Evolutionary conservation across 1,139 yeast genomes (phyloP), one percentile per base, ranked within the genome.

Genomic region (Debaryomyces psychrophilus): DNA sequence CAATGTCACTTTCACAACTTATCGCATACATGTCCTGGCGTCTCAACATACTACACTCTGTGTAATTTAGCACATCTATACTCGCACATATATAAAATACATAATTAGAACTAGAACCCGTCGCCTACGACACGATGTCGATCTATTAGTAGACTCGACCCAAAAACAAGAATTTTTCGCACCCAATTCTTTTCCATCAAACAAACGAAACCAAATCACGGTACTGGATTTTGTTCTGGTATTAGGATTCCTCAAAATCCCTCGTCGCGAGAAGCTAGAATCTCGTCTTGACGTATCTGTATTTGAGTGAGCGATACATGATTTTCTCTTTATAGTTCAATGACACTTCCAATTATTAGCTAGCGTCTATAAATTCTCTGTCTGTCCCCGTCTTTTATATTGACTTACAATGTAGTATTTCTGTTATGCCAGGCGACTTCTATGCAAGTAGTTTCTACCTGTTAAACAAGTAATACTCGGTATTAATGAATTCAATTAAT

Each of bases 211-310:
- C 43, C 31, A 40, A 25, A 31, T 31, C 31, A 18, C 43, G 43
- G 31, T 40, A 40, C 8, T 40, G 43, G 25, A 40, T 40, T 31
- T 40, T 40, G 22, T 40, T 40, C 33, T 40, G 37, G 37, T 29
- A 40, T 14, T 40, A 37, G 37, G 31, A 40, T 31, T 40, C 43
- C 4, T 40, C 43, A 22, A 40, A 40, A 18, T 31, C 23, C 1
- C 36, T 29, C 4, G 22, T 3, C 3, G 43, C 20, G 8, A 22
- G 23, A n/a, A 23, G 31, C 31, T 31, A 20, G 23, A 15, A 18
- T n/a, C 27, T 38, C n/a, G 14, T 29, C 25, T 14, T 38, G 8
- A 38, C 20, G 25, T 38, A 20, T 9, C 17, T 38, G 26, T 38
- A 17, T 27, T 28, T 28, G 11, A 38, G 41, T 8, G 29, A 29